These are phyloP conservation scores for Aspergillus arachidicola DNA, from an alignment of 2,329 filamentous ascomycete species.

Conservation along the genomic window DNA sequence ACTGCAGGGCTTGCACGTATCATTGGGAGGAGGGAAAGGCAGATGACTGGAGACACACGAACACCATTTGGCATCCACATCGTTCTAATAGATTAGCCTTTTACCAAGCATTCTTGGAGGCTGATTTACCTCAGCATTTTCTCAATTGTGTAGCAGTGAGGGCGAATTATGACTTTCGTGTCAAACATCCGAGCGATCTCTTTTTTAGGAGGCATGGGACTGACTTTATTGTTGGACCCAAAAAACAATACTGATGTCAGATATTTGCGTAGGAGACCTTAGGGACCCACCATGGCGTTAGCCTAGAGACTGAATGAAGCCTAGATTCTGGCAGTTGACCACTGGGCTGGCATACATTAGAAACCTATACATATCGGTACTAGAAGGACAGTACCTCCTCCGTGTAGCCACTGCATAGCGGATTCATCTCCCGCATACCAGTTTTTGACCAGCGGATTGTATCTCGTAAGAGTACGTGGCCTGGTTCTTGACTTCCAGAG, in stretches of 20 bases:
- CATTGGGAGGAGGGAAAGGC: background rate
- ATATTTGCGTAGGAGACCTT: background rate
- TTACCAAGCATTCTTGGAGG: background rate
- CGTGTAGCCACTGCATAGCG: too few species aligned
- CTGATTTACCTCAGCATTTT: background rate
- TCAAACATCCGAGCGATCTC: background rate
- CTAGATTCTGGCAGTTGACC: too few species aligned
- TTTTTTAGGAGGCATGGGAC: background rate
- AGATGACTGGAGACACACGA: background rate
- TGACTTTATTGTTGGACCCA: background rate
- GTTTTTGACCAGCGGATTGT: too few species aligned
- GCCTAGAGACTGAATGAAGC: too few species aligned
- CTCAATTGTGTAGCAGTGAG: background rate
- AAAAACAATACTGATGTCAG: background rate
- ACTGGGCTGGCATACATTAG: too few species aligned
- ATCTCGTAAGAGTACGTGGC: background rate
- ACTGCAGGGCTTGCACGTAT: background rate
- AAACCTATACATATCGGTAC: too few species aligned
- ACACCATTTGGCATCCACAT: background rate
- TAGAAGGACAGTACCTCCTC: too few species aligned
- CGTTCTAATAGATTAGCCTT: background rate
- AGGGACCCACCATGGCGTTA: too few species aligned
- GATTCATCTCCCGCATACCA: too few species aligned
- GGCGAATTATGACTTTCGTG: background rate
- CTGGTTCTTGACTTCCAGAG: too few species aligned